Evolutionary conservation across 257 asterid genomes (phyloP).

Genomic region (Lycium ferocissimum): DNA sequence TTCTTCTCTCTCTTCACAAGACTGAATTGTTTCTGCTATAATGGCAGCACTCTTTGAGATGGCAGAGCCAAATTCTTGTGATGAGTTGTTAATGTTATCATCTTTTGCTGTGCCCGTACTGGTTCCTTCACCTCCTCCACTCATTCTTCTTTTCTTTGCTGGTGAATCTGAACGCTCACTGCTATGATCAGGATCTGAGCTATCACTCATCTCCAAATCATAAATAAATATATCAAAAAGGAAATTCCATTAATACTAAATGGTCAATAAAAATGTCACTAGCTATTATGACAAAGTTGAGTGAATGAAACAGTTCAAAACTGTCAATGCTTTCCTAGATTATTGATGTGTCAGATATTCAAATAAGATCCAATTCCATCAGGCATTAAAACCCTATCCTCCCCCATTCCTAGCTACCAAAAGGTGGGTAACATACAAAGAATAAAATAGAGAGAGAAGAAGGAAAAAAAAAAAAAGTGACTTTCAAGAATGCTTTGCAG

Average conservation of each 20-base stretch:
- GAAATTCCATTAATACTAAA: slow-evolving; percentile 23
- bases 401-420: not conserved
- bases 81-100: not conserved
- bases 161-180: slow-evolving; percentile 27
- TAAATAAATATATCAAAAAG: not conserved
- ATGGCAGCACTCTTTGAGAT: slow-evolving; percentile 66
- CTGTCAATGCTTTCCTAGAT: not conserved
- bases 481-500: not conserved
- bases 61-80: slow-evolving; percentile 67
- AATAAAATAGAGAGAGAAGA: not conserved
- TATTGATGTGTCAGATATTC: not conserved
- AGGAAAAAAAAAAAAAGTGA: not conserved
- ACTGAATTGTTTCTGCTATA: slow-evolving; percentile 73
- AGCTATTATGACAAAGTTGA: not conserved
- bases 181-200: slow-evolving; percentile 29
- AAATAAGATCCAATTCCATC: not conserved
- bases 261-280: not conserved
- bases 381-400: not conserved
- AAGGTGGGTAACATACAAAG: not conserved
- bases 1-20: slow-evolving; percentile 76
- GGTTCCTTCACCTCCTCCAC: slow-evolving; percentile 36
- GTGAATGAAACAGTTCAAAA: not conserved
- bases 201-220: slow-evolving; percentile 31
- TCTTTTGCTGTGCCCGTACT: not conserved
- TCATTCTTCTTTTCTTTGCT: slow-evolving; percentile 30